Evolutionary conservation across 179 eudicot species (phyloP), one percentile per base, ranked within the genome.

Genomic region (Corrigiola litoralis): DNA sequence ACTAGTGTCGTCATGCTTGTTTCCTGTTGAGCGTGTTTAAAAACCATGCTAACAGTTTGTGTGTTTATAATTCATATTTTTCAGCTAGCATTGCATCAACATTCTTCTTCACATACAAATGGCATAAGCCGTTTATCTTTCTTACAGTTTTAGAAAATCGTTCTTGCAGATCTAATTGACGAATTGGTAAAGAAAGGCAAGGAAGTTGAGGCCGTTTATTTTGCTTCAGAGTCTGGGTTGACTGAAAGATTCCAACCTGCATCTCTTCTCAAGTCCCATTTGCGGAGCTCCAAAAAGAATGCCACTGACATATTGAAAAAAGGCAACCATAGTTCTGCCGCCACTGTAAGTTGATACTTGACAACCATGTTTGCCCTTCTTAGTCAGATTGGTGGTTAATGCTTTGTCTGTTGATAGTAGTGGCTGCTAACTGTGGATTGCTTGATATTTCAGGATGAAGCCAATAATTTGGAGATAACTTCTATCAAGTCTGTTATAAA

Each of bases 181-280:
- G 81, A 77, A 65, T 69, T 84, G 73, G 75, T 82, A 58, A 77
- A 72, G 62, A 78, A 59, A 37, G 82, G 77, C 27, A 84, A 84
- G 76, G 81, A 79, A 61, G 74, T 82, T 29, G 86, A 82, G 62
- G 82, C 84, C 18, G 75, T 79, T 8, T 79, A 82, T 70, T 84
- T 84, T 68, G 82, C 79, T 24, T 48, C 36, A 0, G 86, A 79
- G 75, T 68, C 79, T 32, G 79, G 76, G 67, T 71, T 82, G 70
- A 79, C 84, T 1, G 76, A 69, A 25, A 75, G 42, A 75, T 84
- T 79, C 69, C 79, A 70, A 63, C 86, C 86, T 8, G 74, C 50
- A 32, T 14, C 70, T 25, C 53, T 84, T 67, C 82, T 84, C 40
- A 82, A 58, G 70, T 60, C 86, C 2, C 59, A 31, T 62, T 40